Base-by-base conservation (phyloP, 1,284 basidiomycete species). In the Cutaneotrichosporon sp. region DNA sequence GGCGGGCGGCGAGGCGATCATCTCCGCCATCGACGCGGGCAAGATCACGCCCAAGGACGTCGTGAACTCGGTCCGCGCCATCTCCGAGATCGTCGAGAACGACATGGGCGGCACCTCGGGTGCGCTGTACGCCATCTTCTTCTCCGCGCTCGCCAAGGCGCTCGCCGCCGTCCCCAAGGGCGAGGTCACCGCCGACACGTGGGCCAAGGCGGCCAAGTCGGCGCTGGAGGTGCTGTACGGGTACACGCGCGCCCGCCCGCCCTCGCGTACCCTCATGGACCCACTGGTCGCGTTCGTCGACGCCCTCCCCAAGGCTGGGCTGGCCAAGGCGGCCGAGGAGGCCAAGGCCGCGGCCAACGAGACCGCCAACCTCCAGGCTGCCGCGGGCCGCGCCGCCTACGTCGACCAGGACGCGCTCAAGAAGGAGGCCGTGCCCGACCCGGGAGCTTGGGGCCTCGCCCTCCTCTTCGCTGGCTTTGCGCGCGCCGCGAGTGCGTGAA, bases 21-120 rank as follows among this genome's bases (percentile, higher is more conserved):
- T 81, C 10, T 71, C 74, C n/a, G 77, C 72, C 2, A 77, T 82
- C 57, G 56, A 74, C 18, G 54, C 67, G 10, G 75, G 76, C 42
- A 82, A 78, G 25, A 84, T 92, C 57, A 79, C 79, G 22, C 86
- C 87, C 13, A 72, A 82, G 22, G 86, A 92, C 70, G 82, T 91
- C 46, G 83, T 89, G 38, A 81, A 82, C 47, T 83, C 84, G 51
- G 81, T 92, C 59, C 85, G 91, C 42, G 81, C 83, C 5, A 86
- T 95, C 60, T 86, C 91, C 2, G 84, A 87, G 60, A 66, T 76
- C 31, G 74, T 80, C 4, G 91, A 94, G 79, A 87, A 90, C 69
- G 83, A 85, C 56, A 97, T 97, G 93, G 94, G 91, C 33, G 94
- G 94, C 20, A 97, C 93, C 6, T 90, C 88, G 64, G 94, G 93